A percentile compares a stretch with the other conserved stretches of the same genome.
Conservation (phyloP, 768 basidiomycete genomes). For the Termitomyces sp. region DNA sequence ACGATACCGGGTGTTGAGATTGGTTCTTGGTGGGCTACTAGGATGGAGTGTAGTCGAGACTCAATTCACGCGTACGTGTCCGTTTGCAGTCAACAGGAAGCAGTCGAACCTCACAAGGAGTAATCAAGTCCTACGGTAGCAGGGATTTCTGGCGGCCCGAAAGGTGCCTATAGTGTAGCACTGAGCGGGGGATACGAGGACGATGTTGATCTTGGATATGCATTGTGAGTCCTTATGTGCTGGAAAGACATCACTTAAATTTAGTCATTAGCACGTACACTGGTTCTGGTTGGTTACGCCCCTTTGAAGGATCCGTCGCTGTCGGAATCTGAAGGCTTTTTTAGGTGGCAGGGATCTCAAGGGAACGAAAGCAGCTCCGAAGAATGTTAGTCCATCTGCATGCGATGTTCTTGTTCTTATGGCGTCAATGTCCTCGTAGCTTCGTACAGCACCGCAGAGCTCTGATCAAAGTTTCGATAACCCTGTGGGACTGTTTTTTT, state of each 20-base stretch:
- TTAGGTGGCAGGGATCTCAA: constrained; percentile 81
- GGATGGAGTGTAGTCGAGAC: constrained; percentile 68
- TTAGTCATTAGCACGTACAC: constrained; percentile 62
- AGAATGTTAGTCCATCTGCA: constrained; percentile 59
- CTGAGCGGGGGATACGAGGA: constrained; percentile 89
- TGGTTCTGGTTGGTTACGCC: constrained; percentile 52
- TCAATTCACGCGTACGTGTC: constrained; percentile 77
- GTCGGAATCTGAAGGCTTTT: constrained; percentile 3
- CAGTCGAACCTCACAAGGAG: background rate
- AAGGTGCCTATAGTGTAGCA: constrained; percentile 82
- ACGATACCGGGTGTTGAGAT: constrained; percentile 73
- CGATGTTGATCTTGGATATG: constrained; percentile 77
- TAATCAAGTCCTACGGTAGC: constrained; percentile 68
- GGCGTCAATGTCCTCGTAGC: constrained; percentile 33
- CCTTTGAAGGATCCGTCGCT: background rate
- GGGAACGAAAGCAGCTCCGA: constrained; percentile 77
- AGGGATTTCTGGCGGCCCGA: constrained; percentile 62
- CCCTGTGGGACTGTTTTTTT: constrained; percentile 23
- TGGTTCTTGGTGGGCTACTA: constrained; percentile 79
- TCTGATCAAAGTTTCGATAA: constrained; percentile 80
- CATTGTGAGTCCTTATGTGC: constrained; percentile 70
- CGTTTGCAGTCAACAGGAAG: background rate
- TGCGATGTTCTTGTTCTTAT: background rate
- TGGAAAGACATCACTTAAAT: background rate
- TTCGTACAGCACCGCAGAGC: constrained; percentile 86